Base-by-base conservation (phyloP, 169 alveolate genomes). In the Cryptosporidium meleagridis region DNA sequence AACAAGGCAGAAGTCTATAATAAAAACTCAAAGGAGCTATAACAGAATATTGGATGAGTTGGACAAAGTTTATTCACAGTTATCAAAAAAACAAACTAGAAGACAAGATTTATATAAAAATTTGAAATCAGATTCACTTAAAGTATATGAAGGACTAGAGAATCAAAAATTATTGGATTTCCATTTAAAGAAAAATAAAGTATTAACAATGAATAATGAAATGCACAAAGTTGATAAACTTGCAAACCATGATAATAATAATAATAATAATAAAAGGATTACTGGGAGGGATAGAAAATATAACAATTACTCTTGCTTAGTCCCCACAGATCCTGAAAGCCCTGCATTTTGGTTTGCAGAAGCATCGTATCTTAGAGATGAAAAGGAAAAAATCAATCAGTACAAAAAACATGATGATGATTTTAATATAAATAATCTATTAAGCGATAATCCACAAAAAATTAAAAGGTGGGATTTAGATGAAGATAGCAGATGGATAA, bases 311-410 rank as follows among this genome's bases (percentile, higher is more conserved):
- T 80, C 89, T 26, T 61, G 69, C 61, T 80, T 80, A 62, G 52
- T 80, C 7, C 89, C 75, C 35, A 62, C 72, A 37, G 89, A 80
- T 80, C 89, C 89, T 12, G 73, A 59, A 45, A 62, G 80, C 23
- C 89, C 89, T 21, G 89, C 89, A n/a, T 80, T 80, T 80, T 80
- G 89, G 89, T 80, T 80, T 80, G 89, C 89, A 37, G 89, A 80
- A 80, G 89, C 80, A 39, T 80, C 89, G 1, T 80, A 80, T 35
- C 52, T 80, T 8, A 62, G 75, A 41, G 70, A 73, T 35, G 86
- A 73, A 37, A 73, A 73, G 39, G 70, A 55, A 9, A 73, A 73
- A 53, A 52, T 33, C 6, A 37, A 33, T 52, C 62, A 37, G 6
- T 51, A 55, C 55, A 73, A 53, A 55, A 73, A 53, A 73, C 53